Conservation (phyloP, 2,329 filamentous ascomycete genomes). For the Sporothrix humicola region DNA sequence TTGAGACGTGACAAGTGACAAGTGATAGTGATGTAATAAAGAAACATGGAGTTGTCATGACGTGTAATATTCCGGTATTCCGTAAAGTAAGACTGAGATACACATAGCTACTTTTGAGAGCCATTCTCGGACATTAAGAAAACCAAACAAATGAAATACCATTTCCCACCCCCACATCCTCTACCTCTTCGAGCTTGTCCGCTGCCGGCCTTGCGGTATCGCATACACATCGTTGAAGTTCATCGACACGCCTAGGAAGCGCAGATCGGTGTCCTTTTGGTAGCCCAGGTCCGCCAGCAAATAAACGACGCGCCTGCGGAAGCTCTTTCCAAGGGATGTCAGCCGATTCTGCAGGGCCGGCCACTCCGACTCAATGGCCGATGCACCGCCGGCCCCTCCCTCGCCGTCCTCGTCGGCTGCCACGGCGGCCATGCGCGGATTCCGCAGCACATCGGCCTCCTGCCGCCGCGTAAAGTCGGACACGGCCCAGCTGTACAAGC, state of each 20-base stretch:
- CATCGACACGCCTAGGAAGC: conserved; percentile 95
- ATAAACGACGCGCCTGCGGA: conserved; percentile 76
- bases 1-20: not conserved
- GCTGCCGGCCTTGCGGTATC: conserved; percentile 39
- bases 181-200: conserved; percentile 31
- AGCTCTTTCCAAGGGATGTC: conserved; percentile 73
- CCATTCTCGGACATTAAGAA: not conserved
- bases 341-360: conserved; percentile 77
- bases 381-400: conserved; percentile 63
- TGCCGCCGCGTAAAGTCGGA: conserved; percentile 93
- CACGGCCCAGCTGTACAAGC: conserved; percentile 91
- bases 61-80: not conserved
- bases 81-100: not conserved
- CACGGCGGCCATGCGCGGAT: conserved; percentile 46
- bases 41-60: conserved; percentile 8
- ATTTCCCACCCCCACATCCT: not conserved
- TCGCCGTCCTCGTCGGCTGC: conserved; percentile 45
- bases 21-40: not conserved
- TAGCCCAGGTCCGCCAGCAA: conserved; percentile 89
- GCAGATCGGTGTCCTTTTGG: conserved; percentile 92
- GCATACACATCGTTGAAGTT: conserved; percentile 98
- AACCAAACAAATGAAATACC: not conserved
- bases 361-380: conserved; percentile 69
- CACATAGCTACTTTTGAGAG: not conserved
- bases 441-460: conserved; percentile 71